These are phyloP conservation scores for Nephelium lappaceum DNA, from an alignment of 345 rosid species.

Conservation along the genomic window DNA sequence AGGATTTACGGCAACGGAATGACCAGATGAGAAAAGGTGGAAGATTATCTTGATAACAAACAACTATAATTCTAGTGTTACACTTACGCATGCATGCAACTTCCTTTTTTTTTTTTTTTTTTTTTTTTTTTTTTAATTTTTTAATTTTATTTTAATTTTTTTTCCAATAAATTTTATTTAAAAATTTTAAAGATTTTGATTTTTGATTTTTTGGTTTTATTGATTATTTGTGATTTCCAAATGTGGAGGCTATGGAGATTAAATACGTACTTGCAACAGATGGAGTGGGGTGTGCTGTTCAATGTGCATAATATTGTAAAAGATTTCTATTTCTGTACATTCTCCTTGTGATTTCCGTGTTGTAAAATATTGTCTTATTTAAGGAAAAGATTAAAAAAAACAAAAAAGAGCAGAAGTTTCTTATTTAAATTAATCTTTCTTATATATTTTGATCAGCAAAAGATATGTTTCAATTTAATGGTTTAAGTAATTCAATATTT, in stretches of 20 bases:
- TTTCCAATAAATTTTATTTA: too few relatives aligned
- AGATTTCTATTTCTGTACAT: too few relatives aligned
- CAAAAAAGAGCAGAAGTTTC: too few relatives aligned
- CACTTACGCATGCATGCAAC: not conserved
- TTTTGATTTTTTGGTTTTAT: not conserved
- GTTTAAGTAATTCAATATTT: too few relatives aligned
- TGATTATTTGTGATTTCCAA: not conserved
- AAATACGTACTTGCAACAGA: not conserved
- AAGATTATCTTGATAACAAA: not conserved
- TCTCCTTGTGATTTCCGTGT: not conserved
- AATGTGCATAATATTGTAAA: not conserved
- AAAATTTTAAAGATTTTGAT: too few relatives aligned
- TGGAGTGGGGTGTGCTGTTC: not conserved
- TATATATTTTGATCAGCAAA: too few relatives aligned
- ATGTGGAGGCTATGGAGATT: not conserved
- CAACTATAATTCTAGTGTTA: not conserved
- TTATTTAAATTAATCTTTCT: too few relatives aligned
- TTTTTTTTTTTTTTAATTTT: too few relatives aligned
- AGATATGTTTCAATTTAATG: too few relatives aligned
- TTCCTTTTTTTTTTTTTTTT: not conserved
- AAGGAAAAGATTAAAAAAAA: not conserved
- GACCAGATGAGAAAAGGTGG: slow-evolving; percentile 7
- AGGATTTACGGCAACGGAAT: slow-evolving; percentile 50
- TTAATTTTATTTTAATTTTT: not conserved
- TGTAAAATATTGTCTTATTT: not conserved